Evolutionary conservation across 1,284 basidiomycete genomes (phyloP).

Genomic region (Pseudozyma sp.): DNA sequence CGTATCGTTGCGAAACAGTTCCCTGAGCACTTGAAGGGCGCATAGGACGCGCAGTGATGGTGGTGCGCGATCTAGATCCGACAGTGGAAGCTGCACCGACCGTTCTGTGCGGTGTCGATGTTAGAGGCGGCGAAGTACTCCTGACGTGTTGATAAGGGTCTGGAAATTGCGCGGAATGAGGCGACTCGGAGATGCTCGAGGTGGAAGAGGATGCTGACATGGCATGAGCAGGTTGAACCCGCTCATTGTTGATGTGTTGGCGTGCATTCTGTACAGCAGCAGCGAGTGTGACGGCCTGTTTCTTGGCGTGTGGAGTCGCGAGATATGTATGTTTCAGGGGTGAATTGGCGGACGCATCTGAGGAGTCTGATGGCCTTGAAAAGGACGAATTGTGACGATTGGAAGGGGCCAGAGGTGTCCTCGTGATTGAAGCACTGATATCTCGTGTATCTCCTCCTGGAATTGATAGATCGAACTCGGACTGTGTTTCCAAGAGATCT

Average conservation of each 20-base stretch:
- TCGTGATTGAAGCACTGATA: constrained; percentile 37
- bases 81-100: constrained; percentile 38
- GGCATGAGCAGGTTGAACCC: background rate
- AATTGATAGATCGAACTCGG: constrained; percentile 51
- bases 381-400: constrained; percentile 48
- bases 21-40: constrained; percentile 17
- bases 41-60: constrained; percentile 38
- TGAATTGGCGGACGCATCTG: constrained; percentile 23
- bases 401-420: constrained; percentile 29
- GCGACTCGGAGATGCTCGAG: constrained; percentile 31
- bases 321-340: constrained; percentile 29
- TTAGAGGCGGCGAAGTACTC: constrained; percentile 43
- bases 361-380: constrained; percentile 43
- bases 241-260: background rate
- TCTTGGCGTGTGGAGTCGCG: constrained; percentile 24
- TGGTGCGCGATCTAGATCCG: constrained; percentile 42
- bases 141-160: constrained; percentile 41
- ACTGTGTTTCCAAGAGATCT: constrained; percentile 46
- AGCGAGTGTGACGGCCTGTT: constrained; percentile 26
- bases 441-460: constrained; percentile 40
- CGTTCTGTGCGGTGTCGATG: constrained; percentile 42
- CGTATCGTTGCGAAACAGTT: constrained; percentile 20
- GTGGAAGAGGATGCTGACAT: constrained; percentile 37
- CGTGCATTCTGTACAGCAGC: constrained; percentile 32
- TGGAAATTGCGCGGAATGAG: constrained; percentile 27